A percentile compares a stretch with the other conserved stretches of the same genome.
These are phyloP conservation scores for Tardiomyces digboiensis DNA, from an alignment of 1,139 yeast species.

Conservation along the genomic window DNA sequence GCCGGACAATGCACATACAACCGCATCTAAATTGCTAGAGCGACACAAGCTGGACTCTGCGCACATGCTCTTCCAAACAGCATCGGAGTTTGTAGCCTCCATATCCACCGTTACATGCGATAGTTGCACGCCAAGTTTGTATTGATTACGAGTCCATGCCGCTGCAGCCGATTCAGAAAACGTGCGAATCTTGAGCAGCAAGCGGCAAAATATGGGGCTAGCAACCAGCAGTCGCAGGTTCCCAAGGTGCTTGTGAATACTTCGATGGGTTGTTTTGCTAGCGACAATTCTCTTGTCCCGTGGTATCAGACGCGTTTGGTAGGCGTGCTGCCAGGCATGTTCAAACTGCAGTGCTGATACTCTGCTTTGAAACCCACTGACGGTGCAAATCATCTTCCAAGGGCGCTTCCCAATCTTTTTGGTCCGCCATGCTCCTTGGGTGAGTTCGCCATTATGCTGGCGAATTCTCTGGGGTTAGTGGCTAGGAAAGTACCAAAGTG, in stretches of 20 bases:
- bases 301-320: conserved; percentile 51
- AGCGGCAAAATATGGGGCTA: conserved; percentile 18
- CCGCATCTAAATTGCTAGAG: too few relatives aligned
- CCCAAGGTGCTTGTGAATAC: conserved; percentile 41
- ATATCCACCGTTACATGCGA: conserved; percentile 10
- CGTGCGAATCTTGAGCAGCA: conserved; percentile 18
- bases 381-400: conserved; percentile 57
- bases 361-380: conserved; percentile 66
- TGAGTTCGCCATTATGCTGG: conserved; percentile 68
- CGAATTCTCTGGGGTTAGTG: conserved; percentile 34
- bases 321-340: conserved; percentile 73
- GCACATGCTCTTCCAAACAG: not conserved
- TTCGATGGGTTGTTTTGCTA: conserved; percentile 20
- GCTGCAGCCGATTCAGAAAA: conserved; percentile 14
- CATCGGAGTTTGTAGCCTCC: conserved; percentile 8
- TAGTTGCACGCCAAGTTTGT: conserved; percentile 7
- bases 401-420: conserved; percentile 49
- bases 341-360: conserved; percentile 60
- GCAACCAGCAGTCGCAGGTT: conserved; percentile 39
- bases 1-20: not conserved
- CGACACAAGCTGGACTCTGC: not conserved
- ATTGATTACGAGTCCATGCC: conserved; percentile 19
- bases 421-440: conserved; percentile 56
- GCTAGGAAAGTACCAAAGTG: not conserved
- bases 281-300: conserved; percentile 17